A percentile compares a stretch with the other conserved stretches of the same genome.
Conservation (phyloP, 2,329 filamentous ascomycete genomes). For the Lachnellula suecica region DNA sequence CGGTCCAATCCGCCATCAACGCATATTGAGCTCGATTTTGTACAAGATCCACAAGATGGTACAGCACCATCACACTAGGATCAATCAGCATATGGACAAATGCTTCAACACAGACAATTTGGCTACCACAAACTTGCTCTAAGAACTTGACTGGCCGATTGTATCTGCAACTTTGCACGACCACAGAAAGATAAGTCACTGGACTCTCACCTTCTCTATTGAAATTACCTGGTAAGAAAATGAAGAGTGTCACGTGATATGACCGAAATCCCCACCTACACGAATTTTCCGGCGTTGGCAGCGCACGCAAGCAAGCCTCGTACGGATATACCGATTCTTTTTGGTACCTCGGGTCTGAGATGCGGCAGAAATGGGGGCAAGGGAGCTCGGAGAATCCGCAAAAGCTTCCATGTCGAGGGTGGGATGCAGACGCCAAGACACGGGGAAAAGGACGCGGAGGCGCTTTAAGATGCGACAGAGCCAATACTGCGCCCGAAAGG, state of each 20-base stretch:
- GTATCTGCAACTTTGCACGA: too few relatives aligned
- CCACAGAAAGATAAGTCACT: too few relatives aligned
- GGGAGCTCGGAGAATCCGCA: not conserved
- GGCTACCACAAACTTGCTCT: too few relatives aligned
- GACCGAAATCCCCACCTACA: too few relatives aligned
- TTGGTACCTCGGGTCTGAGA: not conserved
- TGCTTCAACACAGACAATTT: too few relatives aligned
- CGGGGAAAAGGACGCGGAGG: too few relatives aligned
- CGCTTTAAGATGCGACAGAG: too few relatives aligned
- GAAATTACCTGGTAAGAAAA: too few relatives aligned
- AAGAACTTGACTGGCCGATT: too few relatives aligned
- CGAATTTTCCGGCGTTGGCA: constrained; percentile 52
- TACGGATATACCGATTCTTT: constrained; percentile 2
- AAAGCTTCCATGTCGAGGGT: not conserved
- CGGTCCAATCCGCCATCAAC: constrained; percentile 43
- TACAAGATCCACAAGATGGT: constrained; percentile 43
- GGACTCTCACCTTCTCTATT: too few relatives aligned
- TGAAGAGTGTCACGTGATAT: too few relatives aligned
- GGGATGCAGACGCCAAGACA: not conserved
- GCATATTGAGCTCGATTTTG: constrained; percentile 41
- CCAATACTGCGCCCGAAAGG: too few relatives aligned
- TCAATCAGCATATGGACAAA: not conserved
- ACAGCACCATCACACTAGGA: constrained; percentile 44
- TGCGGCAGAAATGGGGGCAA: not conserved
- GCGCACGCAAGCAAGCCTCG: constrained; percentile 21